Evolutionary conservation across 2,329 filamentous ascomycete genomes (phyloP), one percentile per base, ranked within the genome.

Genomic region (Apiospora phragmitis): DNA sequence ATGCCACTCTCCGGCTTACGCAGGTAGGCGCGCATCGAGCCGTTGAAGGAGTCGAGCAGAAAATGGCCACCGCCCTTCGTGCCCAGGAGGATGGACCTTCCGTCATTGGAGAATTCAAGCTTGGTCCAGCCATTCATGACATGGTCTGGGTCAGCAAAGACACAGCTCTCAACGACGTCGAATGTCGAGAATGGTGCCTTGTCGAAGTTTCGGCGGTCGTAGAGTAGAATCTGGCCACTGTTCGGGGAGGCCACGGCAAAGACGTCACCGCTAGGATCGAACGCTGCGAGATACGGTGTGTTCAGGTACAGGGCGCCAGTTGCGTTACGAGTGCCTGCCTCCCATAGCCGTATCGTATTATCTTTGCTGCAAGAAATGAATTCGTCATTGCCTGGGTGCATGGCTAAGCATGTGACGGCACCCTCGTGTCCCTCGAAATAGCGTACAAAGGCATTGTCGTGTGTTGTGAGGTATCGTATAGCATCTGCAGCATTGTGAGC

Each of bases 91-190:
- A 99, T 83, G 72, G 90, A 90, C 78, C 97, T 97, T 24, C 96
- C 96, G 77, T 99, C 96, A 77, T 99, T 99, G 71, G 94, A 96
- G 79, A 99, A 98, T 77, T 97, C 94, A 55, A 99, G 87, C 75
- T 93, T 94, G 1, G 93, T 96, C 96, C 96, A 99, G 14, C 91
- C 91, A 68, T 87, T 87, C 72, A 89, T 84, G 1, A 87, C 82
- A 68, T 92, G 90, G 66, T 91, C 88, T 7, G 85, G 81, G 73
- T 88, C 84, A 68, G 85, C 76, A 77, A 82, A 71, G 77, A 83
- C 79, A 65, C 84, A 84, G 68, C 85, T 82, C 70, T 91, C 89
- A 32, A 90, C 82, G 21, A 98, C 85, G 77, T 98, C 95, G 77
- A 98, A 96, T 11, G 89, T 93, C 14, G 91, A 88, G 77, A 99